Base-by-base conservation (phyloP, 371 early-diverging fungal genomes). In the Choanephora cucurbitarum region DNA sequence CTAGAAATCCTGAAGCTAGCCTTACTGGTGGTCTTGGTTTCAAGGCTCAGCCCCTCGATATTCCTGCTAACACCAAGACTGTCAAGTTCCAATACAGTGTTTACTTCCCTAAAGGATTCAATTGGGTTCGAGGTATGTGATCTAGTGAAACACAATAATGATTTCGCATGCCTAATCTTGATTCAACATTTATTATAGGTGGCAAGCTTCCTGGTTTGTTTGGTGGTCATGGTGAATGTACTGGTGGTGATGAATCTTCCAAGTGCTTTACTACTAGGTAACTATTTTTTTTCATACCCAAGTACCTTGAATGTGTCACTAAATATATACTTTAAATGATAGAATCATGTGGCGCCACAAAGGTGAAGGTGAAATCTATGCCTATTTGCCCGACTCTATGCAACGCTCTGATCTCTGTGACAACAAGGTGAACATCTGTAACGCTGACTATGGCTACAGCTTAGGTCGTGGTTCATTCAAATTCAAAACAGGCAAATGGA, bases 341-440 rank as follows among this genome's bases (percentile, higher is more conserved):
- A 76, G 89, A 42, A 67, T 83, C 63, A 87, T 87, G 86, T 85
- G 81, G 78, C 77, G 86, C 15, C 55, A 54, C 0, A 33, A 70
- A 6, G 88, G 88, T 17, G 58, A 48, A 17, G 88, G 84, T 18
- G 88, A 88, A 72, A 52, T 83, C 14, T 88, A 88, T 52, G 79
- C 83, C 18, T 87, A 87, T 51, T 70, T 86, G 1, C 73, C 82
- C 21, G 69, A 75, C 33, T 62, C 62, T 14, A 54, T 56, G 5
- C 86, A 87, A 58, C 60, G 66, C 19, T 43, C 63, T 5, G 54
- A 58, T 22, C 60, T 84, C 32, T 80, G 87, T 54, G 62, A 69
- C 5, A 55, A 66, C 8, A 67, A 69, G 21, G 68, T 61, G 0
- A 72, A 79, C 42, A 68, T 82, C 47, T 87, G 87, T 66, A 83